Evolutionary conservation across 192 early-diverging fungal genomes (phyloP).

Genomic region (Backusella morwellensis): DNA sequence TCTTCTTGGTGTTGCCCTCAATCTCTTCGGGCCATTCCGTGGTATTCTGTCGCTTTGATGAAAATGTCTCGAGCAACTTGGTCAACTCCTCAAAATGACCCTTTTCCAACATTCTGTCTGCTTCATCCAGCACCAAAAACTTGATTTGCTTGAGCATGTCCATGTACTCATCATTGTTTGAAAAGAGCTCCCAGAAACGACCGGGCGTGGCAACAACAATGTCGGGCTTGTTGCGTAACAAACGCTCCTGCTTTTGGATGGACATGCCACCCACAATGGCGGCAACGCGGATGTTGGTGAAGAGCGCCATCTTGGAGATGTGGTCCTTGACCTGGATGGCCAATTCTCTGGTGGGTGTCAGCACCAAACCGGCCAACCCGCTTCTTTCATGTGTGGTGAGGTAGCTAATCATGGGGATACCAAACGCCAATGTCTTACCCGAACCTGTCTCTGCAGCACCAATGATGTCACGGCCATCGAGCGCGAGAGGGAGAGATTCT

Average conservation of each 20-base stretch:
- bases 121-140: slow-evolving; percentile 79
- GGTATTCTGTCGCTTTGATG: slow-evolving; percentile 38
- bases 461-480: slow-evolving; percentile 81
- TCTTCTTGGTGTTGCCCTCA: slow-evolving; percentile 4
- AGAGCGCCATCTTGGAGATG: slow-evolving; percentile 50
- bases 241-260: slow-evolving; percentile 83
- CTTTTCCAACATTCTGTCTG: slow-evolving; percentile 80
- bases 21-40: slow-evolving; percentile 28
- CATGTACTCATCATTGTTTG: slow-evolving; percentile 53
- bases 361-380: slow-evolving; percentile 64
- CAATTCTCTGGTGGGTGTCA: slow-evolving; percentile 94
- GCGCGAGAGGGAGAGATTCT: slow-evolving; percentile 64
- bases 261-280: slow-evolving; percentile 95
- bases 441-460: slow-evolving; percentile 95
- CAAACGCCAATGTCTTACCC: slow-evolving; percentile 95
- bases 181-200: slow-evolving; percentile 67
- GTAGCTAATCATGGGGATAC: slow-evolving; percentile 85
- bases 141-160: slow-evolving; percentile 54
- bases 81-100: slow-evolving; percentile 76
- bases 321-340: slow-evolving; percentile 93
- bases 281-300: slow-evolving; percentile 42
- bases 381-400: slow-evolving; percentile 46
- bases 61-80: slow-evolving; percentile 56
- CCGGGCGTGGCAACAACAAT: slow-evolving; percentile 84
- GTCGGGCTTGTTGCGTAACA: slow-evolving; percentile 61